A percentile compares a stretch with the other conserved stretches of the same genome.
Conservation (phyloP, 2,329 filamentous ascomycete species). For the Dactylonectria macrodidyma region DNA sequence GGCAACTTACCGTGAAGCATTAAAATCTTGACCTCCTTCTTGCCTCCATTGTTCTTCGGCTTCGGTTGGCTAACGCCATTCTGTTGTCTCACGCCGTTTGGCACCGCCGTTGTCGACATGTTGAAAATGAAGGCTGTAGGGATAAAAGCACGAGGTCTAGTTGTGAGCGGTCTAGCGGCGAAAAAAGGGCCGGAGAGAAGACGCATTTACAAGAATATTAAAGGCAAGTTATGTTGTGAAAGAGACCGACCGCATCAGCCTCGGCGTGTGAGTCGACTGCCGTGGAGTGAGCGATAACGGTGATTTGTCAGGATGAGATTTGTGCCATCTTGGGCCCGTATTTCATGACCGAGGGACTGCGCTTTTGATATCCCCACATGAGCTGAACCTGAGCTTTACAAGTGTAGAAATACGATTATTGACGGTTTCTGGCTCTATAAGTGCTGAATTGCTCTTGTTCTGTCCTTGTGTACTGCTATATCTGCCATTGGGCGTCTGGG, state of each 20-base stretch:
- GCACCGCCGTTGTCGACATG: conserved; percentile 45
- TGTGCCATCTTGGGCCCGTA: conserved; percentile 34
- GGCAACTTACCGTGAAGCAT: conserved; percentile 78
- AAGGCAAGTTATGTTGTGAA: conserved; percentile 13
- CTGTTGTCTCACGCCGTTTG: conserved; percentile 41
- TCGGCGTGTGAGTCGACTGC: conserved; percentile 42
- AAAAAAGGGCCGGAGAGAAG: conserved; percentile 32
- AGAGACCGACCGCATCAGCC: conserved; percentile 8
- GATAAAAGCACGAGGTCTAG: conserved; percentile 29
- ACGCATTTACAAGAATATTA: conserved; percentile 40
- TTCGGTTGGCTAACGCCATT: conserved; percentile 46
- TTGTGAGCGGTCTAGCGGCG: conserved; percentile 34
- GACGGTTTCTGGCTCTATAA: background rate
- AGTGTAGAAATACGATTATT: background rate
- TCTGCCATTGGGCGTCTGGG: background rate
- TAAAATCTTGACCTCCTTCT: conserved; percentile 75
- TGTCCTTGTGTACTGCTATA: background rate
- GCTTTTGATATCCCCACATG: conserved; percentile 38
- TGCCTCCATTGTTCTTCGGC: conserved; percentile 54
- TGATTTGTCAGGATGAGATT: conserved; percentile 48
- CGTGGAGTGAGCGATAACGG: conserved; percentile 37
- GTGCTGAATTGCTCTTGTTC: background rate
- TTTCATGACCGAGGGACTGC: conserved; percentile 32
- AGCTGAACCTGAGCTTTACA: conserved; percentile 6
- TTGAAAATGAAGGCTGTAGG: conserved; percentile 33